Evolutionary conservation across 202 grass and related monocot species (phyloP), one percentile per base, ranked within the genome.

Genomic region (Elaeis oleifera): DNA sequence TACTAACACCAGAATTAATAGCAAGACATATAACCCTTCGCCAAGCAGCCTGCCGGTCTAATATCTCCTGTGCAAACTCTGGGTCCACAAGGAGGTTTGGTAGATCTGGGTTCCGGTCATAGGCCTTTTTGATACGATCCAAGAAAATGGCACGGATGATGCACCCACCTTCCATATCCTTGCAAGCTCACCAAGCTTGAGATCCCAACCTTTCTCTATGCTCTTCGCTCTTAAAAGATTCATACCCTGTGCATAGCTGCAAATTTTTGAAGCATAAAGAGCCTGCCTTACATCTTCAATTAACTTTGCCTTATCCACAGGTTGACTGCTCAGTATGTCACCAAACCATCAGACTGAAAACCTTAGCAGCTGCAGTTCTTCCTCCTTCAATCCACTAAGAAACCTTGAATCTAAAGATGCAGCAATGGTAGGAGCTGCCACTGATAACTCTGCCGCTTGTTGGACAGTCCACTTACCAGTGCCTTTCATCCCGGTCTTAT

Each of bases 81-180:
- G 84, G 84, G 62, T 95, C 89, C 31, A 95, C 85, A 5, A 95
- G 84, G 15, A 95, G 81, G 76, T 78, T 95, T 8, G 89, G 75
- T 14, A 95, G 79, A 50, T 80, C 16, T 4, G 81, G 4, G 20
- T 95, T 95, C 74, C 89, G 78, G 55, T 95, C 85, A 0, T 95
- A 95, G 3, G 85, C 89, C 76, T 95, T 80, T 76, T 89, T 95
- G 66, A 95, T 95, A 72, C 89, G 82, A 60, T 95, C 89, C 1
- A 95, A 80, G 78, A 95, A 95, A 64, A 88, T 95, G 54, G 89
- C 85, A 0, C 89, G 84, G 61, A 95, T 95, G 75, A 95, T 95
- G 65, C 89, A 95, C 50, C 89, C 89, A 6, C 89, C 89, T 95
- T 95, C 89, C 89, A 95, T 64, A 95, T 95, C 74, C 89, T 89